Percentiles rank a stretch among this genome's conserved stretches.
Conservation (phyloP, 331 rosid genomes). For the Pyrus hybrid region DNA sequence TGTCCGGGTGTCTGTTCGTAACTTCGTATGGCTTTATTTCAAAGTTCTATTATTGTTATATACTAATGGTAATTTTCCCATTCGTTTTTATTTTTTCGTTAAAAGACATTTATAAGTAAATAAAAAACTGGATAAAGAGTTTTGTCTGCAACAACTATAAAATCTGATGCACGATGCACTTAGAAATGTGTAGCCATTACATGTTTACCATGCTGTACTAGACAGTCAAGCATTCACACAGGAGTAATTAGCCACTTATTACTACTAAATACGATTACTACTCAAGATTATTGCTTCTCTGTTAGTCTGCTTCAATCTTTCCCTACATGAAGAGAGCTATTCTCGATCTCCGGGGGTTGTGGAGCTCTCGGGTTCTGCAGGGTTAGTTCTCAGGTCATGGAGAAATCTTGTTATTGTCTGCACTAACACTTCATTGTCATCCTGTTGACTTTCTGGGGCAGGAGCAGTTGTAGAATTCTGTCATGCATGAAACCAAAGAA, state of each 20-base stretch:
- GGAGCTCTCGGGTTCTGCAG: constrained; percentile 1
- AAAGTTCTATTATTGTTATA: neutral
- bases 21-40: neutral
- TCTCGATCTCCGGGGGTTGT: neutral
- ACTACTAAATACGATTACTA: neutral
- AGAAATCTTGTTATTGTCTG: constrained; percentile 35
- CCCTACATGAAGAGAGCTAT: neutral
- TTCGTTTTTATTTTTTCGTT: neutral
- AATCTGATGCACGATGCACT: neutral
- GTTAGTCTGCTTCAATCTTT: neutral
- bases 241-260: neutral
- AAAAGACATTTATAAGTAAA: too few relatives aligned
- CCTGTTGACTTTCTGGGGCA: constrained; percentile 1
- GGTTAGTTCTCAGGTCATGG: constrained; percentile 18
- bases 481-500: neutral
- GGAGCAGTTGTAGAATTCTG: constrained; percentile 5
- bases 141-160: neutral
- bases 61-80: neutral
- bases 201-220: neutral
- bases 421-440: constrained; percentile 19
- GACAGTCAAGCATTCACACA: neutral
- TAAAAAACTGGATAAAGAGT: too few relatives aligned
- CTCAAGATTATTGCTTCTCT: neutral
- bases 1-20: neutral
- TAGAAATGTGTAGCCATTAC: neutral